Evolutionary conservation across 257 asterid species (phyloP).

Genomic region (Plantago major): DNA sequence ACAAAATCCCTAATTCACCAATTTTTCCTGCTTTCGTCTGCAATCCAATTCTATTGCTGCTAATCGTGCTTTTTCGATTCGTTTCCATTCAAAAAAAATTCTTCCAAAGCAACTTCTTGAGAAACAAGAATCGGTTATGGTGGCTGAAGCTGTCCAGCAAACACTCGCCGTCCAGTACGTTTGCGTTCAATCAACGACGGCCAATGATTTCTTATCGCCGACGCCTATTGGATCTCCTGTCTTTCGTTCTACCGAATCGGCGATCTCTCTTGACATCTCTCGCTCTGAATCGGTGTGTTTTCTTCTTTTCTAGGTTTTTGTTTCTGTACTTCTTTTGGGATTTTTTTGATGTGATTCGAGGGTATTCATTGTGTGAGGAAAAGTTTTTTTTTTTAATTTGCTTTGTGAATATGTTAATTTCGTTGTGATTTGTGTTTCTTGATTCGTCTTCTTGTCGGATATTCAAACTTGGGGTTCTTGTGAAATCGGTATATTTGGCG

Average conservation of each 20-base stretch:
- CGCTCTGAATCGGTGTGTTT: conserved; percentile 41
- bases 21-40: too few species aligned
- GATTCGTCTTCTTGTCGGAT: background rate
- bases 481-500: background rate
- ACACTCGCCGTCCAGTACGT: conserved; percentile 35
- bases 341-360: background rate
- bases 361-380: background rate
- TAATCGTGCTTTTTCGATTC: too few species aligned
- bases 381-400: too few species aligned
- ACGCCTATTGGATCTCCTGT: conserved; percentile 20
- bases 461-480: conserved; percentile 7
- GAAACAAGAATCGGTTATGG: conserved; percentile 26
- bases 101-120: background rate
- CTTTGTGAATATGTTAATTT: background rate
- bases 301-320: background rate
- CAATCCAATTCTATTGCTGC: too few species aligned
- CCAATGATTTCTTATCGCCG: conserved; percentile 24
- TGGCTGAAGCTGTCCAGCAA: conserved; percentile 41
- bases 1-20: too few species aligned
- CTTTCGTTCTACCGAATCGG: background rate
- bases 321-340: background rate
- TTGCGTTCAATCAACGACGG: conserved; percentile 22
- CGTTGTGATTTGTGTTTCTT: background rate
- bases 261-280: conserved; percentile 30
- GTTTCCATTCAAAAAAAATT: background rate